Evolutionary conservation across 441 rosid species (phyloP).

Genomic region (Capsella rubella): DNA sequence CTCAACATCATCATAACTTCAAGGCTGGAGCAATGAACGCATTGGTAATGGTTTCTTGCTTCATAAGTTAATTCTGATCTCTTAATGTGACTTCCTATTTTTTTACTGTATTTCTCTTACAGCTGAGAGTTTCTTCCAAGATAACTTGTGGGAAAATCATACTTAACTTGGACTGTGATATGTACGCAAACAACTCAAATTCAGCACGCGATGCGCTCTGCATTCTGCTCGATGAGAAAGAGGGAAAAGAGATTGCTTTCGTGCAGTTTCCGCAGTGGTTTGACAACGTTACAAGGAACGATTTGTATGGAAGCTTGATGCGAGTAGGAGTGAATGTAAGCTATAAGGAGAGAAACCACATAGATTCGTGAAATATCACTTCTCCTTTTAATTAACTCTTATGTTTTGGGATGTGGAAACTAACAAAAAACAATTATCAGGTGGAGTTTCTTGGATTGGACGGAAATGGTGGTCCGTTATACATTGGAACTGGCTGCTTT

Average conservation of each 20-base stretch:
- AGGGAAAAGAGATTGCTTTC: slow-evolving; percentile 62
- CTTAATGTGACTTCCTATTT: not conserved
- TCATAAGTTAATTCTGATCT: not conserved
- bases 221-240: slow-evolving; percentile 77
- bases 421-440: slow-evolving; percentile 42
- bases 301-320: slow-evolving; percentile 52
- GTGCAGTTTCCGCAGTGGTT: slow-evolving; percentile 70
- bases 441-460: slow-evolving; percentile 72
- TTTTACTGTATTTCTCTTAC: slow-evolving; percentile 5
- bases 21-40: slow-evolving; percentile 91
- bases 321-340: slow-evolving; percentile 42
- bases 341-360: not conserved
- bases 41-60: slow-evolving; percentile 51
- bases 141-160: slow-evolving; percentile 66
- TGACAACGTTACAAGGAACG: slow-evolving; percentile 63
- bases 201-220: slow-evolving; percentile 69
- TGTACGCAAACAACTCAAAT: slow-evolving; percentile 73
- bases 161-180: slow-evolving; percentile 81
- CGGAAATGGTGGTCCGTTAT: slow-evolving; percentile 72
- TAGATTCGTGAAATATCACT: not conserved
- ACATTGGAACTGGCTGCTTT: slow-evolving; percentile 82
- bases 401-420: slow-evolving; percentile 23
- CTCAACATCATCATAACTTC: slow-evolving; percentile 66
- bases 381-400: not conserved
- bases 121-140: slow-evolving; percentile 73